Evolutionary conservation across 106 monocot genomes (phyloP).

Genomic region (Dendrobium catenatum): DNA sequence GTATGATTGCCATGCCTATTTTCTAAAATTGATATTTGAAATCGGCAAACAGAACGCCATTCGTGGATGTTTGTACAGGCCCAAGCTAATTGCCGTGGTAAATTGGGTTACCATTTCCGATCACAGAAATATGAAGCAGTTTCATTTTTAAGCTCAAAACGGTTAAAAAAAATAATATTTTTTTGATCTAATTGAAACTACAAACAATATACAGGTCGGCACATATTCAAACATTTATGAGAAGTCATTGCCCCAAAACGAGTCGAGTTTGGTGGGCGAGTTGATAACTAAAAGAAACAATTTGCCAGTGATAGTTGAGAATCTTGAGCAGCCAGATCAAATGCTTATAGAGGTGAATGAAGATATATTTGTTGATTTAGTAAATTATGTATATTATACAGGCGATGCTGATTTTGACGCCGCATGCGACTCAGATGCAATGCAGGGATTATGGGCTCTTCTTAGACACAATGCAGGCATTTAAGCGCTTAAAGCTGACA

Average conservation of each 20-base stretch:
- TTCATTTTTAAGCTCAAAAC: too few relatives aligned
- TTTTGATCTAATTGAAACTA: background rate
- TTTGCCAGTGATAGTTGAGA: constrained; percentile 56
- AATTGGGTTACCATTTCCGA: too few relatives aligned
- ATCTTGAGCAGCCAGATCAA: constrained; percentile 58
- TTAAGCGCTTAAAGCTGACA: constrained; percentile 40
- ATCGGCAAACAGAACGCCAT: too few relatives aligned
- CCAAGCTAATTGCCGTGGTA: too few relatives aligned
- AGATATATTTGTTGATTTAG: background rate
- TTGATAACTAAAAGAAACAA: constrained; percentile 18
- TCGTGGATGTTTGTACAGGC: too few relatives aligned
- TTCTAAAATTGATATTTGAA: too few relatives aligned
- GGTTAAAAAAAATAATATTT: background rate
- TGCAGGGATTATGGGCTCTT: constrained; percentile 67
- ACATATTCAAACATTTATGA: background rate
- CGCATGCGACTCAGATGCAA: constrained; percentile 30
- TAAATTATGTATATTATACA: background rate
- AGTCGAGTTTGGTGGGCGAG: background rate
- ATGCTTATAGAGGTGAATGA: constrained; percentile 71
- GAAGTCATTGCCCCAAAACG: too few relatives aligned
- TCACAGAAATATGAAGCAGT: too few relatives aligned
- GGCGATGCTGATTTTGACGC: background rate
- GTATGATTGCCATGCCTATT: too few relatives aligned
- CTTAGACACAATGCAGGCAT: constrained; percentile 58
- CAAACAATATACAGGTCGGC: background rate